Conservation (phyloP, 148 eudicot species). For the Amaranthus palmeri region DNA sequence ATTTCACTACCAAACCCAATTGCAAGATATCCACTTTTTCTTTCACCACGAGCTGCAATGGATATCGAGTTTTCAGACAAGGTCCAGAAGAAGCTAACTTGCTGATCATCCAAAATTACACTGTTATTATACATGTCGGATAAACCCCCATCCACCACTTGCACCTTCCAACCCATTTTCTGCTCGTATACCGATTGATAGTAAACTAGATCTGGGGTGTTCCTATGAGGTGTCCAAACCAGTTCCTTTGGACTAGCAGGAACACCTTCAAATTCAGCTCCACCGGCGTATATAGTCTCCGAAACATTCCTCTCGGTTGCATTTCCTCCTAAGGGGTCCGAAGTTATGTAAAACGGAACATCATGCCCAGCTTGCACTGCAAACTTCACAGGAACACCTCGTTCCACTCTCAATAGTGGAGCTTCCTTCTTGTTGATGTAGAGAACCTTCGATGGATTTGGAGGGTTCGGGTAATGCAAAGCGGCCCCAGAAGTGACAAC, state of each 20-base stretch:
- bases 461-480: slow-evolving; percentile 80
- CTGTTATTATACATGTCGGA: slow-evolving; percentile 91
- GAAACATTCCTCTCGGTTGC: slow-evolving; percentile 71
- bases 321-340: slow-evolving; percentile 89
- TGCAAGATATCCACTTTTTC: slow-evolving; percentile 88
- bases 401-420: slow-evolving; percentile 79
- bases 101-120: slow-evolving; percentile 87
- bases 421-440: slow-evolving; percentile 92
- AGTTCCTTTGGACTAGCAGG: slow-evolving; percentile 76
- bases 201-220: slow-evolving; percentile 79
- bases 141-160: slow-evolving; percentile 94
- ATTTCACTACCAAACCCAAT: slow-evolving; percentile 82
- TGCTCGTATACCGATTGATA: slow-evolving; percentile 70
- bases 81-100: slow-evolving; percentile 85
- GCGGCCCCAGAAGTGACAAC: slow-evolving; percentile 74
- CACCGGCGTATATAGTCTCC: slow-evolving; percentile 85
- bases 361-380: slow-evolving; percentile 97
- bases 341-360: slow-evolving; percentile 81
- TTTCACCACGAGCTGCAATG: slow-evolving; percentile 84
- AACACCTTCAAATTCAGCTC: slow-evolving; percentile 78
- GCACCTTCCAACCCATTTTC: slow-evolving; percentile 97
- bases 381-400: slow-evolving; percentile 86
- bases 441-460: slow-evolving; percentile 78
- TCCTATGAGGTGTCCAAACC: slow-evolving; percentile 79
- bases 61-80: slow-evolving; percentile 67